A percentile compares a stretch with the other conserved stretches of the same genome.
These are phyloP conservation scores for Phylloboletellus chloephorus DNA, from an alignment of 1,284 basidiomycete species.

Conservation along the genomic window DNA sequence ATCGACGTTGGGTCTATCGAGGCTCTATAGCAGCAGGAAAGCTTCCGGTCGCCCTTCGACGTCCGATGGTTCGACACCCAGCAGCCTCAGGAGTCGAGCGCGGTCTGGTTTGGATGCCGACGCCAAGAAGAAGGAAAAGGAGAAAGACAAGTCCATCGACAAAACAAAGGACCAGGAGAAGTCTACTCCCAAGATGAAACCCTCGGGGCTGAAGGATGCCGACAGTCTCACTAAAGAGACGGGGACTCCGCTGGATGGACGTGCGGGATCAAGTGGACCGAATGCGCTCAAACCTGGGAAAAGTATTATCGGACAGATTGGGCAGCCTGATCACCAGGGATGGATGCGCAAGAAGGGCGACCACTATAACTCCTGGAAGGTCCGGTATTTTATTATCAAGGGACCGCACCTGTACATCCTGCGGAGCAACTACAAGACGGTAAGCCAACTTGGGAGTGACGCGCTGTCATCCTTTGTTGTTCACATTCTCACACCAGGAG, in stretches of 20 bases:
- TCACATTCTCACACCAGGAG: slow-evolving; percentile 48
- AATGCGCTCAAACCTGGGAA: slow-evolving; percentile 53
- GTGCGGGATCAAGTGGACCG: slow-evolving; percentile 20
- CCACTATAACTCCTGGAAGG: slow-evolving; percentile 90
- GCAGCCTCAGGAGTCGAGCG: slow-evolving; percentile 13
- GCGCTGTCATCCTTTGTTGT: neutral
- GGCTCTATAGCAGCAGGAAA: slow-evolving; percentile 42
- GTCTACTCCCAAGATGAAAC: slow-evolving; percentile 13
- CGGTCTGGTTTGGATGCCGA: slow-evolving; percentile 10
- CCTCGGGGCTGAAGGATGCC: slow-evolving; percentile 16
- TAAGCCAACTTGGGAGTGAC: slow-evolving; percentile 34
- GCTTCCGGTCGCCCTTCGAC: slow-evolving; percentile 35
- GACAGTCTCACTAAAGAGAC: slow-evolving; percentile 50
- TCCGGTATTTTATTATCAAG: slow-evolving; percentile 91
- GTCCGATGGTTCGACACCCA: slow-evolving; percentile 27
- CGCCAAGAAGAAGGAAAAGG: slow-evolving; percentile 17
- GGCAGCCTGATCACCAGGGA: slow-evolving; percentile 80
- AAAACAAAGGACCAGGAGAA: slow-evolving; percentile 20
- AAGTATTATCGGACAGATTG: slow-evolving; percentile 83
- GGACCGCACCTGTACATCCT: slow-evolving; percentile 86
- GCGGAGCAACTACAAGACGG: slow-evolving; percentile 62
- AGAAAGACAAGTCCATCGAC: slow-evolving; percentile 25
- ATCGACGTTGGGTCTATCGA: slow-evolving; percentile 45
- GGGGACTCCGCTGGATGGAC: slow-evolving; percentile 33
- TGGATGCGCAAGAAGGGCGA: slow-evolving; percentile 98